phyloP scores from a whole-genome alignment of 2,329 filamentous ascomycete genomes.

The Zelopaecilomyces penicillatus region DNA sequence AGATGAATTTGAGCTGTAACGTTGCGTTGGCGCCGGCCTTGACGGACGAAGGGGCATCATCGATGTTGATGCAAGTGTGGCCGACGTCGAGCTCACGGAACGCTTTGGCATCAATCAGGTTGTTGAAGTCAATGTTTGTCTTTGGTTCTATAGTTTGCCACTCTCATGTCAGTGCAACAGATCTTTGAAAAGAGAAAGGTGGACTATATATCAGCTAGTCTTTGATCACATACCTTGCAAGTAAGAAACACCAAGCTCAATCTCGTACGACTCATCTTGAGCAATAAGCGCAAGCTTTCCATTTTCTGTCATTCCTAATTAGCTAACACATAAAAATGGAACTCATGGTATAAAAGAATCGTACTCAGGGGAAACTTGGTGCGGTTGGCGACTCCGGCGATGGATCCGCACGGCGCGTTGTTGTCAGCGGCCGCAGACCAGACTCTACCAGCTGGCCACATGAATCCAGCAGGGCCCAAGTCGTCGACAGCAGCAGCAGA shows the following conservation, averaged over 20 bases:
- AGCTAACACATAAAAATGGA: background rate
- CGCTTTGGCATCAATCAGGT: constrained; percentile 25
- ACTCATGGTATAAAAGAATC: background rate
- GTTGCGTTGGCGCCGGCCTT: constrained; percentile 38
- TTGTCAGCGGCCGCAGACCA: constrained; percentile 44
- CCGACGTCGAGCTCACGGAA: constrained; percentile 34
- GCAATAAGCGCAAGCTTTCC: constrained; percentile 42
- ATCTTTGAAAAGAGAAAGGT: too few species aligned
- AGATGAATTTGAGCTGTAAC: constrained; percentile 39
- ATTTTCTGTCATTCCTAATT: constrained; percentile 26
- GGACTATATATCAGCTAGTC: too few species aligned
- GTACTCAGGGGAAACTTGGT: constrained; percentile 43
- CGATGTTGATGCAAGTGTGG: constrained; percentile 36
- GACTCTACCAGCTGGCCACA: constrained; percentile 45
- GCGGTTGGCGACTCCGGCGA: constrained; percentile 26
- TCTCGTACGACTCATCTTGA: constrained; percentile 43
- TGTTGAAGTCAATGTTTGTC: constrained; percentile 31
- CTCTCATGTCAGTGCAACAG: too few species aligned
- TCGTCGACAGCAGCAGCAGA: background rate
- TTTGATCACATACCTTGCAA: too few species aligned
- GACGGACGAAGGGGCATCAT: constrained; percentile 24
- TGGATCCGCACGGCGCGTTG: constrained; percentile 43
- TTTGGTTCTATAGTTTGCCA: constrained; percentile 25
- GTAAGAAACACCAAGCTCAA: constrained; percentile 42
- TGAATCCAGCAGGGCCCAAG: constrained; percentile 41